phyloP scores from a whole-genome alignment of 768 basidiomycete species.

The Inosperma sp. region DNA sequence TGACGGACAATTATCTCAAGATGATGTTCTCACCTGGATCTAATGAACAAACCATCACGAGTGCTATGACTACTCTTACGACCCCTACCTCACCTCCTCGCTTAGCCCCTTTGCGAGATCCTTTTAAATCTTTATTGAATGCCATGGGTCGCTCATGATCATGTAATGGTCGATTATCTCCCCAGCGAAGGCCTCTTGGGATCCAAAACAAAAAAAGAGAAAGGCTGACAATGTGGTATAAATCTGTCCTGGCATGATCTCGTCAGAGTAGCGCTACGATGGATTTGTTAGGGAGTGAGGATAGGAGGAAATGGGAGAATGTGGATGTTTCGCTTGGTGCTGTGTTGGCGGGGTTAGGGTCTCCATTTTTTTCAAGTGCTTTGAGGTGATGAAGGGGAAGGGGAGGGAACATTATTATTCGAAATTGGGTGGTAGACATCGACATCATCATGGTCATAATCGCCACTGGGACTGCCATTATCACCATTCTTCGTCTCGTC shows the following conservation, averaged over 20 bases:
- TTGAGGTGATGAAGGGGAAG: slow-evolving; percentile 13
- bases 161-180: slow-evolving; percentile 44
- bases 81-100: slow-evolving; percentile 36
- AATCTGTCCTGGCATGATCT: slow-evolving; percentile 19
- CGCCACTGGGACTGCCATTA: not conserved
- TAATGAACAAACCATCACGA: slow-evolving; percentile 16
- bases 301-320: slow-evolving; percentile 9
- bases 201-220: slow-evolving; percentile 20
- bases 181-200: slow-evolving; percentile 28
- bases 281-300: slow-evolving; percentile 32
- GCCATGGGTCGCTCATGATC: slow-evolving; percentile 43
- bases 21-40: slow-evolving; percentile 30
- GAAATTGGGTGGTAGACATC: too few relatives aligned
- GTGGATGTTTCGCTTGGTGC: slow-evolving; percentile 21
- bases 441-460: slow-evolving; percentile 18
- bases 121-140: slow-evolving; percentile 38
- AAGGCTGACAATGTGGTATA: slow-evolving; percentile 35
- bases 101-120: slow-evolving; percentile 42
- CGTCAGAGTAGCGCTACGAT: slow-evolving; percentile 24
- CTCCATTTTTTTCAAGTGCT: slow-evolving; percentile 15
- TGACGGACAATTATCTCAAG: slow-evolving; percentile 34
- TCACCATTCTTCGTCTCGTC: slow-evolving; percentile 10
- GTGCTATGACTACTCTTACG: slow-evolving; percentile 24
- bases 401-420: slow-evolving; percentile 21
- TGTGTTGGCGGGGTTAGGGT: slow-evolving; percentile 17